Evolutionary conservation across 306 rosid genomes (phyloP).

Genomic region (Neltuma alba): DNA sequence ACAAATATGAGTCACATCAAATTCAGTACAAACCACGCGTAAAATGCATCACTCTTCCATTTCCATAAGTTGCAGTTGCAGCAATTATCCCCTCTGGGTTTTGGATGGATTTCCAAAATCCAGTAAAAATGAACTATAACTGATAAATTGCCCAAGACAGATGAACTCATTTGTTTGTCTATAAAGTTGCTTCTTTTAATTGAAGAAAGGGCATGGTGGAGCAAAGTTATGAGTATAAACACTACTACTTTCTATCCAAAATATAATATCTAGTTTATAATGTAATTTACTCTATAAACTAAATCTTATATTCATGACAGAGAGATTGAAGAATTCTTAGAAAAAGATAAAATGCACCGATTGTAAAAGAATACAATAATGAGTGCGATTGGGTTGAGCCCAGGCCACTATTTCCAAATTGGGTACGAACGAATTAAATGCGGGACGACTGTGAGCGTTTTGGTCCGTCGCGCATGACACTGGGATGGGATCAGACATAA

Average conservation of each 20-base stretch:
- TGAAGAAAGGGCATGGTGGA: neutral
- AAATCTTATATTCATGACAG: no score
- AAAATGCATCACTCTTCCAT: neutral
- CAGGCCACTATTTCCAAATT: neutral
- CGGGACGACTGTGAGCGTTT: neutral
- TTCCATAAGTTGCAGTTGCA: neutral
- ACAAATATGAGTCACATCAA: neutral
- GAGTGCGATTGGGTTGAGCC: neutral
- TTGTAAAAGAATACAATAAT: no score
- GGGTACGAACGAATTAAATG: neutral
- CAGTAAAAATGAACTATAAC: neutral
- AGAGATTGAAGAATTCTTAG: no score
- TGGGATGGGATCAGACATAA: neutral
- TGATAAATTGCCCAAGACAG: neutral
- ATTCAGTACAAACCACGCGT: neutral
- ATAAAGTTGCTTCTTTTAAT: neutral
- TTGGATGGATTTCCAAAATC: neutral
- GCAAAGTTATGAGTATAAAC: no score
- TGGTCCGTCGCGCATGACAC: neutral
- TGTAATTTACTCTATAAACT: no score
- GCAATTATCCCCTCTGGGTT: neutral
- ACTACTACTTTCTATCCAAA: no score
- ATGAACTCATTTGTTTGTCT: neutral
- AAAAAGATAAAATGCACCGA: no score
- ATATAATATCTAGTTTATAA: no score